These are phyloP conservation scores for Tetrastigma voinierianum DNA, from an alignment of 164 flowering plant species.

Conservation along the genomic window DNA sequence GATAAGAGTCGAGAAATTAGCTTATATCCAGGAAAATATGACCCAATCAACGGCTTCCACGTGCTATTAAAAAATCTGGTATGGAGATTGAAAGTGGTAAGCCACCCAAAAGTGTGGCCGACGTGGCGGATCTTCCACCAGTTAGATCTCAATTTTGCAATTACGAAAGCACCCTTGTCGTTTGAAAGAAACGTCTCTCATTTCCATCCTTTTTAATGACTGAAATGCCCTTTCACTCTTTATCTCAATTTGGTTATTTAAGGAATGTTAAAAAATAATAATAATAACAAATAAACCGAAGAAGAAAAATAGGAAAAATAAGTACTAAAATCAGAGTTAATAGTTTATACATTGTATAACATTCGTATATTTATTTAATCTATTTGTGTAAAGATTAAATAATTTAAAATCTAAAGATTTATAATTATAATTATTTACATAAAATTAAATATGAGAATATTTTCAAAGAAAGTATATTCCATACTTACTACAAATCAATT, in stretches of 20 bases:
- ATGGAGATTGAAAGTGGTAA: background rate
- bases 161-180: slow-evolving; percentile 15
- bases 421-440: too few species aligned
- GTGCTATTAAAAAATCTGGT: slow-evolving; percentile 19
- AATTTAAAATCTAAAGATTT: too few species aligned
- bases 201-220: background rate
- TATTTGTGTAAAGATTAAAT: too few species aligned
- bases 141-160: background rate
- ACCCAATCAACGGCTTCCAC: slow-evolving; percentile 26
- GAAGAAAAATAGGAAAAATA: too few species aligned
- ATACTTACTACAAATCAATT: too few species aligned
- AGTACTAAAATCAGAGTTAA: too few species aligned
- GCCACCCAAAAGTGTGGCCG: slow-evolving; percentile 8
- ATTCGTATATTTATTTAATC: too few species aligned
- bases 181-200: background rate
- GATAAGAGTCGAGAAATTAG: background rate
- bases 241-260: background rate
- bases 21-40: background rate
- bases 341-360: too few species aligned
- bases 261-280: too few species aligned
- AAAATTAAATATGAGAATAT: too few species aligned
- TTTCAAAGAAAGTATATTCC: too few species aligned
- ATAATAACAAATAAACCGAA: background rate
- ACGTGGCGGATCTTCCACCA: slow-evolving; percentile 31
- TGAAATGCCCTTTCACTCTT: background rate